phyloP scores from a whole-genome alignment of 2,329 filamentous ascomycete species.

The Alternaria sp. region DNA sequence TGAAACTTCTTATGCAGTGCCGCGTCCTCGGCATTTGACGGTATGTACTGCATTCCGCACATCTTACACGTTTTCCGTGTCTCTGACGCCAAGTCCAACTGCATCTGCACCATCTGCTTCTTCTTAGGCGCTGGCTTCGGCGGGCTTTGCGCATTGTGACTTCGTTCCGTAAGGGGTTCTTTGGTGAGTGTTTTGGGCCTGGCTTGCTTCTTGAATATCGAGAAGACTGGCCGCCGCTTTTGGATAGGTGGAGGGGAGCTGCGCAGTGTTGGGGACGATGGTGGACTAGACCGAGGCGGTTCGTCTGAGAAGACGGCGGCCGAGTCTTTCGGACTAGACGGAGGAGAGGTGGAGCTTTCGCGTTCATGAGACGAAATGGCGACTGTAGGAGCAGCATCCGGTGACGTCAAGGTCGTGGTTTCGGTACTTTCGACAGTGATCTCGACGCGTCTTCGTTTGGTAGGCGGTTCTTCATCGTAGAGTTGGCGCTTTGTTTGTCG shows the following conservation, averaged over 20 bases:
- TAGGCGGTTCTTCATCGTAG: constrained; percentile 44
- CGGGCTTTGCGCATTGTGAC: constrained; percentile 47
- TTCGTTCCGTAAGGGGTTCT: constrained; percentile 36
- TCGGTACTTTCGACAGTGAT: constrained; percentile 18
- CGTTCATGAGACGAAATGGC: constrained; percentile 17
- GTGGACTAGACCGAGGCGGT: constrained; percentile 38
- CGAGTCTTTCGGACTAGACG: constrained; percentile 46
- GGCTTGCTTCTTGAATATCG: constrained; percentile 53
- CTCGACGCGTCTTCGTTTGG: constrained; percentile 51
- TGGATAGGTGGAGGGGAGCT: constrained; percentile 37
- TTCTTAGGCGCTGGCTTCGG: constrained; percentile 39
- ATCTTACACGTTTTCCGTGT: constrained; percentile 65
- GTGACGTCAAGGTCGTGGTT: constrained; percentile 17
- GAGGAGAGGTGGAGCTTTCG: constrained; percentile 26
- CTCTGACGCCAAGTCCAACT: constrained; percentile 66
- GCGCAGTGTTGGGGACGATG: constrained; percentile 41
- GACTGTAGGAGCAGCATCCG: background rate
- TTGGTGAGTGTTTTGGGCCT: constrained; percentile 26
- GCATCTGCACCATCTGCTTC: constrained; percentile 64
- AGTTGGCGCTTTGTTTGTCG: constrained; percentile 44
- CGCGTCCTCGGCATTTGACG: constrained; percentile 68
- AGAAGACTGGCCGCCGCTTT: constrained; percentile 59
- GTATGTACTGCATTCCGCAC: constrained; percentile 73
- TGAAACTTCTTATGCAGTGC: constrained; percentile 71
- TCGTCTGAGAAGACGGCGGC: constrained; percentile 56